These are phyloP conservation scores for Calamus simplicifolius DNA, from an alignment of 176 grass and related monocot species.

Conservation along the genomic window DNA sequence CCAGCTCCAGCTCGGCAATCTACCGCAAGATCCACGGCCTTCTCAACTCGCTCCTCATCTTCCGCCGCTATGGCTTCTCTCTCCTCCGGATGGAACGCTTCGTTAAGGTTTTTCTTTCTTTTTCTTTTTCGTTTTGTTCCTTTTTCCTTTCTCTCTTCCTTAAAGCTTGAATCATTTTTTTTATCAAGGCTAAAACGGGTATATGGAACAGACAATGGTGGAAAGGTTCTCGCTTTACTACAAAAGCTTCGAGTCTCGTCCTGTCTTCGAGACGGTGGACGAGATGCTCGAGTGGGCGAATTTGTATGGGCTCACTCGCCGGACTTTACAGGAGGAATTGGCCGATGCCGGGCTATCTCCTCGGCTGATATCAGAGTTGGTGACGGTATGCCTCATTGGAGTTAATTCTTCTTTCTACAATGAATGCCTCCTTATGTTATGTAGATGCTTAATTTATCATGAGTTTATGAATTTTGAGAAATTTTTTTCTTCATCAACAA, in stretches of 20 bases:
- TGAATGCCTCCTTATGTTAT: background rate
- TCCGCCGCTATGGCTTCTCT: conserved; percentile 64
- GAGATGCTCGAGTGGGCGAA: conserved; percentile 89
- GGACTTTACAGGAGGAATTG: conserved; percentile 69
- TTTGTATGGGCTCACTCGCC: conserved; percentile 49
- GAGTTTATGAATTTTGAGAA: too few relatives aligned
- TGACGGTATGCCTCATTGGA: conserved; percentile 40
- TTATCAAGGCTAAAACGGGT: too few relatives aligned
- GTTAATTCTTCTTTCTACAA: background rate
- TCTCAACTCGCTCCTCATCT: conserved; percentile 41
- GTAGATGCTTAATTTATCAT: too few relatives aligned
- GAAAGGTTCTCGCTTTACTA: conserved; percentile 70
- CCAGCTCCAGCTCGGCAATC: conserved; percentile 24
- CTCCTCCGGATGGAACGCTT: conserved; percentile 52
- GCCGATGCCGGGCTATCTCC: conserved; percentile 47
- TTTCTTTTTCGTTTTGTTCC: background rate
- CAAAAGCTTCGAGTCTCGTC: conserved; percentile 43
- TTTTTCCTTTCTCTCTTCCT: background rate
- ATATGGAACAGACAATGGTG: conserved; percentile 46
- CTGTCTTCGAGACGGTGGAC: conserved; percentile 65
- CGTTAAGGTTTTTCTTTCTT: conserved; percentile 27
- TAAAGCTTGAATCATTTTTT: too few relatives aligned
- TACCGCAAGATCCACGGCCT: conserved; percentile 45
- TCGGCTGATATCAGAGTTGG: conserved; percentile 54
- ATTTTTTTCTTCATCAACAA: too few relatives aligned